Conservation (phyloP, 306 rosid genomes). For the Malus sieversii region DNA sequence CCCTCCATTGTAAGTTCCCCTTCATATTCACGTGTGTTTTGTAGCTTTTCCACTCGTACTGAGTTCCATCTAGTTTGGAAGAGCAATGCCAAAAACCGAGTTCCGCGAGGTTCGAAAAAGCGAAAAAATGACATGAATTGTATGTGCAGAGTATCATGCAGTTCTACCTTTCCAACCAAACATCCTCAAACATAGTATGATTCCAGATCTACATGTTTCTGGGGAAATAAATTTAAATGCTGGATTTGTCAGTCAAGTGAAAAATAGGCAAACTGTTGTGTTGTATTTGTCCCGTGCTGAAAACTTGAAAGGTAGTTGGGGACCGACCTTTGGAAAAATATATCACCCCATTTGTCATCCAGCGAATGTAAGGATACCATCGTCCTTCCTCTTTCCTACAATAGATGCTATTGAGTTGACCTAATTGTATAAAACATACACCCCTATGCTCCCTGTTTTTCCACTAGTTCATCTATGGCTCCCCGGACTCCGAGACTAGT, state of each 20-base stretch:
- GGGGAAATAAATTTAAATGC: too few relatives aligned
- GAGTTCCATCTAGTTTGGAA: neutral
- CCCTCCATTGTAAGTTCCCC: slow-evolving; percentile 42
- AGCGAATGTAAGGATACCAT: slow-evolving; percentile 1
- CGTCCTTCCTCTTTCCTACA: neutral
- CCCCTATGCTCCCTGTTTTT: neutral
- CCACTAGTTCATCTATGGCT: slow-evolving; percentile 43
- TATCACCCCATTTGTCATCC: slow-evolving; percentile 17
- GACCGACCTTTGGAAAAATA: neutral
- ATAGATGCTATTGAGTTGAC: slow-evolving; percentile 1
- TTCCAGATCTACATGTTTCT: too few relatives aligned
- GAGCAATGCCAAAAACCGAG: neutral
- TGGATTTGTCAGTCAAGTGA: neutral
- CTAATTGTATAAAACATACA: neutral
- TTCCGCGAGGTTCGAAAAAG: neutral
- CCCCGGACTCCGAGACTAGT: slow-evolving; percentile 50
- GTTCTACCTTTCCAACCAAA: too few relatives aligned
- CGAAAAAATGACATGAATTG: too few relatives aligned
- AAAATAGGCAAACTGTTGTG: neutral
- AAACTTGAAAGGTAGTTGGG: neutral
- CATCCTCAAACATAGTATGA: too few relatives aligned
- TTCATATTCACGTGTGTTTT: neutral
- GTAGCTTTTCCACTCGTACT: neutral
- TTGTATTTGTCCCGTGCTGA: neutral
- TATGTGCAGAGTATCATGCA: too few relatives aligned